Conservation (phyloP, 345 rosid species). For the Diplotaxis tenuifolia region DNA sequence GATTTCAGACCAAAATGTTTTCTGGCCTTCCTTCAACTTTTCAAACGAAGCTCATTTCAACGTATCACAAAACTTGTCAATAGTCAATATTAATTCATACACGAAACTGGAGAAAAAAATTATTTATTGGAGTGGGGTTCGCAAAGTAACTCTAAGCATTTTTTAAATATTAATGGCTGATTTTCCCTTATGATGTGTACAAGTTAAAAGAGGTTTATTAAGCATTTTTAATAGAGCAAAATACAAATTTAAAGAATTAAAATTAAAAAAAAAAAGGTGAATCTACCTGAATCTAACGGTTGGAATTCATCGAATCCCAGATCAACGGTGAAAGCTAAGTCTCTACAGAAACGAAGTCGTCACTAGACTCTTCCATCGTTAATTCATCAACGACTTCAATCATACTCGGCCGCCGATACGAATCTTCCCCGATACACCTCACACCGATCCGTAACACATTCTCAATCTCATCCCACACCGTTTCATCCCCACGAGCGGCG, state of each 20-base stretch:
- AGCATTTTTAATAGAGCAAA: no score
- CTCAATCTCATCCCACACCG: constrained; percentile 41
- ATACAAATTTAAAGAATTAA: not conserved
- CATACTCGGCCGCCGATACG: constrained; percentile 50
- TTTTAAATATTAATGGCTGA: no score
- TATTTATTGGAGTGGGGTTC: no score
- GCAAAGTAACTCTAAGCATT: no score
- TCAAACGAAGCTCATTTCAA: no score
- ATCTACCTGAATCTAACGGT: constrained; percentile 11
- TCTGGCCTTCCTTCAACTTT: no score
- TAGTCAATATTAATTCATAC: no score
- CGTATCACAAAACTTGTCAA: no score
- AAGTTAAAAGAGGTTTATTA: no score
- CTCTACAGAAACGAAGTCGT: constrained; percentile 29
- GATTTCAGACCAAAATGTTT: no score
- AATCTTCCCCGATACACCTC: constrained; percentile 50
- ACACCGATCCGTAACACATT: constrained; percentile 56
- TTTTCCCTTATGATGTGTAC: no score
- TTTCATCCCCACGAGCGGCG: constrained; percentile 26
- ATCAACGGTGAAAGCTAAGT: constrained; percentile 34
- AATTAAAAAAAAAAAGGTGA: not conserved
- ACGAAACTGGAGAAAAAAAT: no score
- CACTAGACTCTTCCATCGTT: constrained; percentile 39
- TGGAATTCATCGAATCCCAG: not conserved
- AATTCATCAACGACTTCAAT: constrained; percentile 54